Base-by-base conservation (phyloP, 768 basidiomycete species). In the Calocybe indica region DNA sequence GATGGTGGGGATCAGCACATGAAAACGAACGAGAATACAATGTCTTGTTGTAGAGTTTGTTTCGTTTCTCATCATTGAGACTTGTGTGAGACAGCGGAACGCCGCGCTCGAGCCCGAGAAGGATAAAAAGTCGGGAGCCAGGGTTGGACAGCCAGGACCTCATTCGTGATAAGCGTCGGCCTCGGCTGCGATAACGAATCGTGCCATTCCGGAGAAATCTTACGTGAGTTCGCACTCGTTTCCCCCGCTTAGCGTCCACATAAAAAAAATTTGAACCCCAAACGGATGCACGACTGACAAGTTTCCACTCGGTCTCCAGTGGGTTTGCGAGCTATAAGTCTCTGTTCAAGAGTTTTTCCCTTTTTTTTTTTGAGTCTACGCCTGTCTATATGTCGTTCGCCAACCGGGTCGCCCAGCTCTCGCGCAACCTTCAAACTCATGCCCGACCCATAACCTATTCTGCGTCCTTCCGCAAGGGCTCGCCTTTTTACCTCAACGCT, bases 401-500 rank as follows among this genome's bases (percentile, higher is more conserved):
- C 22, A 22, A 22, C 22, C 22, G 22, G 22, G 22, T 22, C 22
- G 22, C 22, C 22, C 1, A 22, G 22, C 2, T 22, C 22, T 22
- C 22, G 22, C 22, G 22, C 22, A 22, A 22, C 29, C 51, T 46
- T 38, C 47, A 49, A 32, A 34, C 41, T 11, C 40, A 52, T 44
- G 54, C 43, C 43, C 61, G 64, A 29, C 53, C 57, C 36, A 55
- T 69, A 41, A 58, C 59, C 13, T 55, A 59, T 37, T 68, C 69
- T 11, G 54, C 65, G 13, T 47, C 63, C 13, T 52, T 58, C 11
- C 62, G 58, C 40, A 74, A 70, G 49, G 76, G 80, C 4, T 54
- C 79, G 5, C 75, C 83, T 7, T 74, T 80, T 57, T 73, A 70
- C 46, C 72, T 80, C 40, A 75, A 73, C 52, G 61, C 69, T 37